Evolutionary conservation across 768 basidiomycete genomes (phyloP), one percentile per base, ranked within the genome.

Genomic region (Hydnum rufescens): DNA sequence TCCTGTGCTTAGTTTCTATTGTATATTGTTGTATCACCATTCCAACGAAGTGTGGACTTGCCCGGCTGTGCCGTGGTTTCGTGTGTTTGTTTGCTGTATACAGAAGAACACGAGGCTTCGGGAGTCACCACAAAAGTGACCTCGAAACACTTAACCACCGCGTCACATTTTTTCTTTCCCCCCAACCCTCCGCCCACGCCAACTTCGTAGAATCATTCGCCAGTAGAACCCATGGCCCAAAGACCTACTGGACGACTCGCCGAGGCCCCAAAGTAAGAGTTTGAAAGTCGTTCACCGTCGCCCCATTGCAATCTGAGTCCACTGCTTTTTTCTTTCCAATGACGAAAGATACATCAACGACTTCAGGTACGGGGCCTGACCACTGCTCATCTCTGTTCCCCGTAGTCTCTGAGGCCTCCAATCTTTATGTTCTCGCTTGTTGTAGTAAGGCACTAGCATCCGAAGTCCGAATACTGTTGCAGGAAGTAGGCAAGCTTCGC

Each of bases 381-480:
- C 22, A 39, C 36, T 13, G 13, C 22, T 39, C 36, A 39, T 39
- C 36, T 39, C n/a, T n/a, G n/a, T n/a, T n/a, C 13, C 13, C 36
- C 36, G 22, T 13, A 39, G 22, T 39, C 13, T 39, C 13, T 39
- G 36, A 13, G 13, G 36, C n/a, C n/a, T n/a, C n/a, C n/a, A n/a
- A 39, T 22, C 36, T 39, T 39, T 39, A 22, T 39, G 44, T 13
- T 25, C 23, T 47, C 13, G 13, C 26, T 25, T 16, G 23, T 25
- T 13, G 26, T 25, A 75, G 74, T 63, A 77, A 77, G 57, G 76
- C 76, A 1, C 71, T 77, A 34, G 75, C 76, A 5, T 63, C 69
- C 52, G 75, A 77, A 60, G 74, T 77, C n/a, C 72, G 75, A 32
- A 75, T 77, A 52, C 68, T 77, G 16, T 69, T 77, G 25, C 70